Evolutionary conservation across 1,284 basidiomycete species (phyloP), one percentile per base, ranked within the genome.

Genomic region (Microbotryum scabiosae): DNA sequence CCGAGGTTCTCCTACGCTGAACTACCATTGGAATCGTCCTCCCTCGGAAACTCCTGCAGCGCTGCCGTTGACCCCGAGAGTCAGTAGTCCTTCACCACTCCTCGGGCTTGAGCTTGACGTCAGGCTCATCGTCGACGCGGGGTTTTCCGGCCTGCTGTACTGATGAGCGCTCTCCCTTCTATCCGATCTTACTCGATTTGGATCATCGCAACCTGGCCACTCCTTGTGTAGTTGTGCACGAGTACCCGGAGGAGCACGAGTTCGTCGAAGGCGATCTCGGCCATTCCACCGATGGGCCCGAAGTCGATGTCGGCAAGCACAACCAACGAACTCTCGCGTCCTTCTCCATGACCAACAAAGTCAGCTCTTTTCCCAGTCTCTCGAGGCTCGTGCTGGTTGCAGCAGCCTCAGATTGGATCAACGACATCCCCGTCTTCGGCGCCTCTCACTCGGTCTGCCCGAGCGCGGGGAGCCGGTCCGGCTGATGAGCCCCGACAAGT

Each of bases 271-370:
- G 57, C 49, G 59, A 66, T 45, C 47, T 66, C 16, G 60, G 63
- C 1, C 66, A 64, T 47, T 54, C 43, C n/a, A 68, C 53, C 53
- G 64, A 65, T 4, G 68, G 69, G 5, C 59, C 57, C 20, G 55
- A 59, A 23, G 62, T 65, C 28, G 67, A 63, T 56, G 66, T 69
- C 32, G 69, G 70, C 54, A 54, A 64, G 12, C 70, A 72, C 59
- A 63, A 60, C 14, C 61, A 58, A 5, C 63, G 70, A 5, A 72
- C 70, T 1, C 67, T 72, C 46, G 66, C 69, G 16, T 66, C 65
- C 14, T 69, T 72, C 60, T 71, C 69, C 21, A 65, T 72, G 64
- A 60, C 58, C 16, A 63, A 66, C 61, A 65, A 69, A 64, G 56
- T 60, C 48, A 36, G 61, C 14, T n/a, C 6, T 16, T 25, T n/a